Conservation (phyloP, 225 moss, liverwort and hornwort genomes). For the Ulota crispa region DNA sequence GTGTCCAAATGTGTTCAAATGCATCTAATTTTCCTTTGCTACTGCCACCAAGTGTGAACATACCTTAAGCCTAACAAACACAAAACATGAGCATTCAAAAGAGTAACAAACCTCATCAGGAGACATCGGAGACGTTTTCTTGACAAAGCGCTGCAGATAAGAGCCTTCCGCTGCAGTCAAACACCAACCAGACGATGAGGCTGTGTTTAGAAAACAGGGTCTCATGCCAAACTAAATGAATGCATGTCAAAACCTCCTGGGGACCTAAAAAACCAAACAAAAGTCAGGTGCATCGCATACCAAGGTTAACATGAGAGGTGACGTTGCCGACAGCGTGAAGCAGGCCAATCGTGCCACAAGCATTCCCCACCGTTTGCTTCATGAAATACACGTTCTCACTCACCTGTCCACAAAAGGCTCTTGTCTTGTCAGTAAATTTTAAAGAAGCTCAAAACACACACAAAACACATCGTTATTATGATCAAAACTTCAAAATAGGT, state of each 20-base stretch:
- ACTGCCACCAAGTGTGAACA: too few relatives aligned
- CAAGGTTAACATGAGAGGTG: conserved; percentile 65
- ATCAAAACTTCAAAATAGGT: neutral
- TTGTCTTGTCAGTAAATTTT: neutral
- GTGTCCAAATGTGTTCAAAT: too few relatives aligned
- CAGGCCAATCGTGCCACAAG: conserved; percentile 90
- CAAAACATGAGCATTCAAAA: neutral
- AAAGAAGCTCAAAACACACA: neutral
- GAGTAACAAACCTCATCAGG: conserved; percentile 64
- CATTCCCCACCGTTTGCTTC: conserved; percentile 96
- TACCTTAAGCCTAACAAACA: neutral
- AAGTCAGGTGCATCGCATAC: conserved; percentile 42
- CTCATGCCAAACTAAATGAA: neutral
- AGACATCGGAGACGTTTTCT: conserved; percentile 61
- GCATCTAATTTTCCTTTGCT: too few relatives aligned
- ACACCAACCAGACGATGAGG: neutral
- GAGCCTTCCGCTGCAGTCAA: conserved; percentile 64
- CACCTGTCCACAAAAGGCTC: conserved; percentile 47
- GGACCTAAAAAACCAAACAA: neutral
- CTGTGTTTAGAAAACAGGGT: neutral
- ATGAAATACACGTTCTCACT: conserved; percentile 85
- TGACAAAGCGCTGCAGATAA: conserved; percentile 71
- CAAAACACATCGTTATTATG: neutral
- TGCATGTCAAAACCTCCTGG: too few relatives aligned
- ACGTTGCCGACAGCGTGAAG: conserved; percentile 93